Evolutionary conservation across 2,329 filamentous ascomycete species (phyloP).

Genomic region (Nemania sp.): DNA sequence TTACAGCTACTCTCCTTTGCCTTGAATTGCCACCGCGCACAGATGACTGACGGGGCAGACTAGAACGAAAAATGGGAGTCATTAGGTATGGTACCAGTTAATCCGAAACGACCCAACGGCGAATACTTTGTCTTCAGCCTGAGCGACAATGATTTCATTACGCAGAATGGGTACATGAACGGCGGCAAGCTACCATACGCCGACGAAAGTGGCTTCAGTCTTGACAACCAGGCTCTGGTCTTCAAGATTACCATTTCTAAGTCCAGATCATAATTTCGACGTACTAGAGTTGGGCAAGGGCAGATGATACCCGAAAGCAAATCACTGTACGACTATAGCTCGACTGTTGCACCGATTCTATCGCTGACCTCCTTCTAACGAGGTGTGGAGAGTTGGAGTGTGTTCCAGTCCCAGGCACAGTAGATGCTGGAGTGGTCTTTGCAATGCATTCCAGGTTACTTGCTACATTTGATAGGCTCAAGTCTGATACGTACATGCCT

Average conservation of each 20-base stretch:
- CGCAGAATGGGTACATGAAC: slow-evolving; percentile 66
- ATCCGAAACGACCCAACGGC: slow-evolving; percentile 48
- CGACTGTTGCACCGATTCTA: background rate
- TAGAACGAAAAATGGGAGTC: slow-evolving; percentile 78
- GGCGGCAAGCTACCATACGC: slow-evolving; percentile 58
- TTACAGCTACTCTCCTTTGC: background rate
- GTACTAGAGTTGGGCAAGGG: background rate
- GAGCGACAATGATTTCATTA: slow-evolving; percentile 77
- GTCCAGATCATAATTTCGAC: background rate
- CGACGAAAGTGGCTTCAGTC: slow-evolving; percentile 59
- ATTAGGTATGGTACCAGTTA: slow-evolving; percentile 63
- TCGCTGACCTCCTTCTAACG: too few species aligned
- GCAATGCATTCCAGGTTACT: too few species aligned
- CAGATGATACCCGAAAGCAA: background rate
- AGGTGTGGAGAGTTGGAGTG: too few species aligned
- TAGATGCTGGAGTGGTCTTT: too few species aligned
- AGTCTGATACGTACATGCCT: too few species aligned
- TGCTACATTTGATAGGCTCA: too few species aligned
- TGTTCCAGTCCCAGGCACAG: too few species aligned
- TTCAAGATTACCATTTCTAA: slow-evolving; percentile 56
- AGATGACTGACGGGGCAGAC: slow-evolving; percentile 13
- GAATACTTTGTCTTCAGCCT: slow-evolving; percentile 70
- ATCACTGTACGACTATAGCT: background rate
- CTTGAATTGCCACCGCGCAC: too few species aligned
- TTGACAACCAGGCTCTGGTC: slow-evolving; percentile 66